These are phyloP conservation scores for Metschnikowia colocasiae DNA, from an alignment of 805 yeast genomes.

Conservation along the genomic window DNA sequence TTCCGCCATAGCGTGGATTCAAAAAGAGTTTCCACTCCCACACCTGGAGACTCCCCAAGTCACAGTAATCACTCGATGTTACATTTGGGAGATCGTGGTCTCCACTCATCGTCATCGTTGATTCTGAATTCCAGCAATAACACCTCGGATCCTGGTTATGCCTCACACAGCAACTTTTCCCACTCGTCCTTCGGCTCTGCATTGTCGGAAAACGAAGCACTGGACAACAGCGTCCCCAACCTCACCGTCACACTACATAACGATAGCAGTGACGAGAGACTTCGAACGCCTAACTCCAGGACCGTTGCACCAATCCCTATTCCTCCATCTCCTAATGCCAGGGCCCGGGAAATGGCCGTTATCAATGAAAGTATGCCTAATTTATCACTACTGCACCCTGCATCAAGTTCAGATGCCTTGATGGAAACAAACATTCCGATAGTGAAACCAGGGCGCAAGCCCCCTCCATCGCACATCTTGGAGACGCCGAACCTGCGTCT, in stretches of 20 bases:
- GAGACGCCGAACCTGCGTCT: not conserved
- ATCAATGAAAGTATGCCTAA: slow-evolving; percentile 20
- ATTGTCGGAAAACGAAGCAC: slow-evolving; percentile 18
- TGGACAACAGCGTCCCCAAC: slow-evolving; percentile 1
- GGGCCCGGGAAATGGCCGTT: slow-evolving; percentile 24
- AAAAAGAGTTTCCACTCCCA: slow-evolving; percentile 25
- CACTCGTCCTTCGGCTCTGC: slow-evolving; percentile 27
- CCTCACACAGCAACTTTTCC: slow-evolving; percentile 18
- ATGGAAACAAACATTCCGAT: slow-evolving; percentile 2
- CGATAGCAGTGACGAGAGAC: not conserved
- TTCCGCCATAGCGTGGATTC: slow-evolving; percentile 37
- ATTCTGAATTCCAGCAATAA: slow-evolving; percentile 1
- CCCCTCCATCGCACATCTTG: slow-evolving; percentile 9
- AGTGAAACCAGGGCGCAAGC: slow-evolving; percentile 14
- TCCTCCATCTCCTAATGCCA: slow-evolving; percentile 29
- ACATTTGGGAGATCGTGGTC: not conserved
- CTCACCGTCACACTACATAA: not conserved
- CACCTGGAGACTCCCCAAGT: not conserved
- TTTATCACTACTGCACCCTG: slow-evolving; percentile 12
- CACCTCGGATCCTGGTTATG: not conserved
- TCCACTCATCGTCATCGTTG: not conserved
- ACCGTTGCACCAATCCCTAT: slow-evolving; percentile 24
- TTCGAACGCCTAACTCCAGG: not conserved
- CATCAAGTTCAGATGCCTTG: slow-evolving; percentile 13
- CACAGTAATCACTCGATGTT: not conserved